These are phyloP conservation scores for Kondoa malvinella DNA, from an alignment of 768 basidiomycete genomes.

Conservation along the genomic window DNA sequence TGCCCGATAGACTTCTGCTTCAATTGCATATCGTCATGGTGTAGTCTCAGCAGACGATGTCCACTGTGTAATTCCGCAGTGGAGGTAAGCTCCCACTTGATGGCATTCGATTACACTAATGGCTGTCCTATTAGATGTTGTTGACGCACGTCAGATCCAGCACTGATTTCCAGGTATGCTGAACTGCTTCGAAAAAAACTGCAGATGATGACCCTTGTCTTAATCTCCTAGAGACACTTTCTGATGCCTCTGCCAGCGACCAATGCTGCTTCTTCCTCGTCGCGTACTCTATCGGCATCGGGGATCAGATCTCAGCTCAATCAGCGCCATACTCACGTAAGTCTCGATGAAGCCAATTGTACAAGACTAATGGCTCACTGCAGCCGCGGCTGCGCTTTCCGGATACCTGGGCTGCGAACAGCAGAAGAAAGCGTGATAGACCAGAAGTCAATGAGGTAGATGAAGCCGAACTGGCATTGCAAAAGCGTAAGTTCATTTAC, in stretches of 20 bases:
- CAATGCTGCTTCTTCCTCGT: neutral
- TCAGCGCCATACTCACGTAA: conserved; percentile 2
- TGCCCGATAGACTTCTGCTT: conserved; percentile 19
- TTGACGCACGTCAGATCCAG: conserved; percentile 12
- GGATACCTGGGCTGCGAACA: conserved; percentile 9
- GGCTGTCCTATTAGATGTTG: no score
- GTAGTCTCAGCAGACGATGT: conserved; percentile 10
- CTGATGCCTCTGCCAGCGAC: conserved; percentile 1
- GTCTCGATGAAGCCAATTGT: neutral
- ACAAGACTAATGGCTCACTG: conserved; percentile 2
- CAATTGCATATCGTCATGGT: conserved; percentile 14
- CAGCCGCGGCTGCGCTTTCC: conserved; percentile 12
- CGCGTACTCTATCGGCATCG: neutral
- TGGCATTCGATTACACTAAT: no score
- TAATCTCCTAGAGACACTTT: no score
- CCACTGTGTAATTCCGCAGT: conserved; percentile 12
- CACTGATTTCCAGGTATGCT: conserved; percentile 8
- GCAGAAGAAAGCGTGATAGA: conserved; percentile 5
- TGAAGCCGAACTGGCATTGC: conserved; percentile 17
- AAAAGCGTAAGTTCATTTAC: conserved; percentile 25
- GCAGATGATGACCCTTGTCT: no score
- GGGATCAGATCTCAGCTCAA: conserved; percentile 6
- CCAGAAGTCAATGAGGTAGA: conserved; percentile 9
- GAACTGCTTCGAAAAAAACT: no score
- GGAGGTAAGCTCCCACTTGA: neutral